These are phyloP conservation scores for Dothideomycetidae sp. DNA, from an alignment of 2,329 filamentous ascomycete genomes.

Conservation along the genomic window DNA sequence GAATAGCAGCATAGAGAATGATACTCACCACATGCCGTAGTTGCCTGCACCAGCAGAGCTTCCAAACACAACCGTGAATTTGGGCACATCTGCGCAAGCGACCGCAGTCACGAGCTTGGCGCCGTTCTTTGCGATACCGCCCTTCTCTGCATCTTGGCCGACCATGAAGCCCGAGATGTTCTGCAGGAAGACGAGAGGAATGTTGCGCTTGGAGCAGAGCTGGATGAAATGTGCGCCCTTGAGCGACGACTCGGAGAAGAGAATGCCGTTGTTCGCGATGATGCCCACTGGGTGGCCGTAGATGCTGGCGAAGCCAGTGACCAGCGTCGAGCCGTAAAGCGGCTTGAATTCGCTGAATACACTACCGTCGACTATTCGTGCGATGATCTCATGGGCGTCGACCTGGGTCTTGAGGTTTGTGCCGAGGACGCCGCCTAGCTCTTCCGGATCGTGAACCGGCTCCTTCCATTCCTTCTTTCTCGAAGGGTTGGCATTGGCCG, in stretches of 20 bases:
- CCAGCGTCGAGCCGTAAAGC: slow-evolving; percentile 73
- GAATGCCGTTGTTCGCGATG: slow-evolving; percentile 87
- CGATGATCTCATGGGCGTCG: slow-evolving; percentile 78
- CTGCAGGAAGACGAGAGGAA: slow-evolving; percentile 85
- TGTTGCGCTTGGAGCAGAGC: slow-evolving; percentile 75
- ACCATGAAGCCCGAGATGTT: slow-evolving; percentile 99
- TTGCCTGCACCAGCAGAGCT: slow-evolving; percentile 88
- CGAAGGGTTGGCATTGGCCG: slow-evolving; percentile 32
- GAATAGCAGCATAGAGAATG: neutral
- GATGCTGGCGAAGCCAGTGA: slow-evolving; percentile 83
- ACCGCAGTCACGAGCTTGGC: slow-evolving; percentile 95
- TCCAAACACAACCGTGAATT: slow-evolving; percentile 94
- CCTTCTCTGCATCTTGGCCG: slow-evolving; percentile 76
- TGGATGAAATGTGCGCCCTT: slow-evolving; percentile 98
- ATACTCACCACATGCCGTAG: slow-evolving; percentile 77
- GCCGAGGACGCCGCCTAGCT: slow-evolving; percentile 77
- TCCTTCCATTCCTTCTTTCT: slow-evolving; percentile 43
- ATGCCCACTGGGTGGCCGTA: slow-evolving; percentile 86
- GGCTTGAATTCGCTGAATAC: slow-evolving; percentile 91
- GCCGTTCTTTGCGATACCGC: slow-evolving; percentile 94
- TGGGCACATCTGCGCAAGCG: slow-evolving; percentile 84
- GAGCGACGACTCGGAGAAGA: slow-evolving; percentile 75
- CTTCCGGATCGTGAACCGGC: slow-evolving; percentile 63
- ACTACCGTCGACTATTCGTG: slow-evolving; percentile 80
- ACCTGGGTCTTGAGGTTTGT: slow-evolving; percentile 80